Percentiles rank a stretch among this genome's conserved stretches.
phyloP scores from a whole-genome alignment of 1,284 basidiomycete genomes.

The Cryptococcus sp. region DNA sequence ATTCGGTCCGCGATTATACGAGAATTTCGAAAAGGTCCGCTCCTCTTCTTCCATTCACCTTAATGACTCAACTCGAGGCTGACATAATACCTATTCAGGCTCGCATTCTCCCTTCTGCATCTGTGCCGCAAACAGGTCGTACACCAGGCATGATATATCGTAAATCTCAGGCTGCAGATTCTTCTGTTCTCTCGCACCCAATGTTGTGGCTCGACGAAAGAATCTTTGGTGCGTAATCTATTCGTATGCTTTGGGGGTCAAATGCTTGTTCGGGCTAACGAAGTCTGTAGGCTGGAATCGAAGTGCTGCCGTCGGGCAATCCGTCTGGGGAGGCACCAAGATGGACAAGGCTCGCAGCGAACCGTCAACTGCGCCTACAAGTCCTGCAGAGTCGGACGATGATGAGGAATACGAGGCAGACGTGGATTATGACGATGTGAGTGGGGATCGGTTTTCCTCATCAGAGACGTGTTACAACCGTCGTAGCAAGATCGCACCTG shows the following conservation, averaged over 20 bases:
- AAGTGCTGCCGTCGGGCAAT: constrained; percentile 40
- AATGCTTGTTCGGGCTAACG: too few species aligned
- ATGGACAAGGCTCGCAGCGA: constrained; percentile 37
- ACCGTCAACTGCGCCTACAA: constrained; percentile 41
- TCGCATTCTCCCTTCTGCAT: constrained; percentile 78
- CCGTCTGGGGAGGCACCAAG: constrained; percentile 43
- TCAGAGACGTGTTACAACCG: not conserved
- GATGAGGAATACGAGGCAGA: constrained; percentile 54
- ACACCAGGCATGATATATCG: constrained; percentile 36
- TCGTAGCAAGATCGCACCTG: too few species aligned
- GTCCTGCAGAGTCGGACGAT: constrained; percentile 50
- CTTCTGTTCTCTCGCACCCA: constrained; percentile 50
- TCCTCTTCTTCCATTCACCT: not conserved
- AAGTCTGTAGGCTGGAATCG: constrained; percentile 40
- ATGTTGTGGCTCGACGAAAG: constrained; percentile 54
- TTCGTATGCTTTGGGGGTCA: not conserved
- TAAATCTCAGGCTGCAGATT: constrained; percentile 39
- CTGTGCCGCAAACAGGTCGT: constrained; percentile 68
- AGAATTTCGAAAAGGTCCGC: constrained; percentile 79
- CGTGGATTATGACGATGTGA: constrained; percentile 57
- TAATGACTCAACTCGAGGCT: constrained; percentile 1
- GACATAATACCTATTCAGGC: constrained; percentile 56
- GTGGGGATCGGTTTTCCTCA: constrained; percentile 2
- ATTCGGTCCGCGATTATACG: constrained; percentile 80
- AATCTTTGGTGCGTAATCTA: constrained; percentile 47